Evolutionary conservation across 495 filamentous ascomycete genomes (phyloP), one percentile per base, ranked within the genome.

Genomic region (Talaromyces liani): DNA sequence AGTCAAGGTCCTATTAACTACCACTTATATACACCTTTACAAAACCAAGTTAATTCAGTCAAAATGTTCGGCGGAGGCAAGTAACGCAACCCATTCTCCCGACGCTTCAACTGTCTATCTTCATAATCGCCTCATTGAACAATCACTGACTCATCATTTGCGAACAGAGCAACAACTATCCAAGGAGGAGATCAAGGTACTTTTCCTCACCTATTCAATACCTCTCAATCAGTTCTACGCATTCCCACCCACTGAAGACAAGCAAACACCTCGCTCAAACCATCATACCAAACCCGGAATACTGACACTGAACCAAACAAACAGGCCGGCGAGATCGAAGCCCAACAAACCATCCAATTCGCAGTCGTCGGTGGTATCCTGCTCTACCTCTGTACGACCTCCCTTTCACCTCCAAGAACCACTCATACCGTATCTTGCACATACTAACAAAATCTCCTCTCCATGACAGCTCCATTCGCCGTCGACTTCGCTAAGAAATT

Each of bases 361-460:
- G 85, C 85, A 66, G 66, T 91, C 62, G 81, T 82, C 36, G 81
- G 84, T 57, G 84, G 86, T 64, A 73, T 89, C 67, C 64, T 88
- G 33, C 84, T 97, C 64, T 97, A 97, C 77, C 77, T 97, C 58
- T 93, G 92, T 97, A 86, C 67, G 88, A n/a, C 75, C 22, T 8
- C 55, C 47, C 24, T 7, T 9, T 33, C 25, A 2, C 49, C 33
- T 14, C 29, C 29, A 0, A 31, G 24, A 16, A n/a, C 22, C 22
- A 33, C 5, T 20, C 61, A 12, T 18, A 5, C 39, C 7, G n/a
- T 14, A n/a, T 1, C 4, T 22, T 29, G 25, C 31, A 16, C 45
- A 49, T 63, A 4, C 51, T 63, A 53, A 54, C n/a, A 31, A 4
- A 9, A 53, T 14, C 10, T 6, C 8, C 36, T 63, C 51, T n/a